Evolutionary conservation across 2,329 filamentous ascomycete species (phyloP), one percentile per base, ranked within the genome.

Genomic region (Paracoccidioides brasiliensis): DNA sequence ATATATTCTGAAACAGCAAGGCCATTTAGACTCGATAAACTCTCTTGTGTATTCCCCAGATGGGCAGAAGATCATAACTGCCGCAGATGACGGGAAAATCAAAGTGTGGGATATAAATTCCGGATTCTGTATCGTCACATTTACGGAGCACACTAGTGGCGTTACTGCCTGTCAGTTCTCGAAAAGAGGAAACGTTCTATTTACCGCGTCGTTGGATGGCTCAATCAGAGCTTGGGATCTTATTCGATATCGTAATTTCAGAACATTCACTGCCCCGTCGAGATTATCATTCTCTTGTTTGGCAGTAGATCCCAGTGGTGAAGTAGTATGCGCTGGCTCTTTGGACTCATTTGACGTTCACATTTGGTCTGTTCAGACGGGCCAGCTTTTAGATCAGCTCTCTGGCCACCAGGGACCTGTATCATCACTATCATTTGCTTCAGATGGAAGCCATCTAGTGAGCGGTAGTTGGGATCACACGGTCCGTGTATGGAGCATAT

Each of bases 51-150:
- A 97, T 71, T 91, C 93, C 4, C 90, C 93, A 0, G 91, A 96
- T 65, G 91, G 93, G 4, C 88, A 95, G 66, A 84, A 87, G 42
- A 88, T 98, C 60, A 85, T 98, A 57, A 98, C 93, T 0, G 86
- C 89, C 2, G 88, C 93, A 2, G 94, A 98, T 64, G 94, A 98
- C 69, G 93, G 93, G 53, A 97, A 97, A 72, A 87, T 98, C 70
- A 98, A 98, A 70, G 88, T 98, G 38, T 98, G 93, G 93, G 93
- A 98, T 69, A 85, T 91, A 35, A 86, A 88, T 56, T 96, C 93
- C 0, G 93, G 94, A 0, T 98, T 98, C 74, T 98, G 93, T 65
- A 88, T 97, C 40, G 91, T 97, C 35, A 98, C 93, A 0, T 98
- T 98, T 64, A 96, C 91, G 0, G 94, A 98, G 70, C 93, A 98